Evolutionary conservation across 495 filamentous ascomycete genomes (phyloP).

Genomic region (Bombardia bombarda): DNA sequence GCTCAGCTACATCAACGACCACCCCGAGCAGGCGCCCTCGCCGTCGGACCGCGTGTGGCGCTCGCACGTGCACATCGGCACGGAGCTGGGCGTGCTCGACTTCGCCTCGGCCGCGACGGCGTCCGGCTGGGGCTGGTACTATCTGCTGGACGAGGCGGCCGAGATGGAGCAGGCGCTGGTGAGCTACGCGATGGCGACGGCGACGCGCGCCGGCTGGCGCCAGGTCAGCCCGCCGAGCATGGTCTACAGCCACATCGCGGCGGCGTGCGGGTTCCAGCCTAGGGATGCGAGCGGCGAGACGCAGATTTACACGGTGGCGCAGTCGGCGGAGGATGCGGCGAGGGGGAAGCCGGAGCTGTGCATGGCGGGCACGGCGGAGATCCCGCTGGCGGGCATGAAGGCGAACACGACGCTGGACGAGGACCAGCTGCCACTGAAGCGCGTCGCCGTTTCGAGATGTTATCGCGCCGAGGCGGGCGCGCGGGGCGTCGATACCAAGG

Average conservation of each 20-base stretch:
- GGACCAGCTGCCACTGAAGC: conserved; percentile 53
- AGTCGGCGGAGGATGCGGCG: conserved; percentile 48
- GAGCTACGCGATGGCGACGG: conserved; percentile 70
- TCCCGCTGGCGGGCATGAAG: conserved; percentile 86
- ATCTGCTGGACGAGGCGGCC: conserved; percentile 78
- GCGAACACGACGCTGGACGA: conserved; percentile 58
- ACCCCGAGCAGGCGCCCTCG: conserved; percentile 46
- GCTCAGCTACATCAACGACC: conserved; percentile 65
- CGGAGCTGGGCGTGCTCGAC: conserved; percentile 72
- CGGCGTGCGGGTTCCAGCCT: conserved; percentile 88
- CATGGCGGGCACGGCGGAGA: conserved; percentile 85
- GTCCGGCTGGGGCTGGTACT: conserved; percentile 97
- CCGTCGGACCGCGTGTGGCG: conserved; percentile 45
- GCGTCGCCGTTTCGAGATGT: conserved; percentile 76
- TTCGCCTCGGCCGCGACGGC: conserved; percentile 70
- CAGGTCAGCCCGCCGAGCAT: conserved; percentile 78
- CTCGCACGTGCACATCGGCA: conserved; percentile 80
- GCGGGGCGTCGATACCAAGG: conserved; percentile 82
- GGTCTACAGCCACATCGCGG: conserved; percentile 84
- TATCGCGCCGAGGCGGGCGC: conserved; percentile 93
- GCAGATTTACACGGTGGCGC: conserved; percentile 75
- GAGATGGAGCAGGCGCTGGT: conserved; percentile 87
- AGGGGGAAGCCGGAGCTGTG: conserved; percentile 57
- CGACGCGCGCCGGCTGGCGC: conserved; percentile 61
- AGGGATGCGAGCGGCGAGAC: conserved; percentile 85